Evolutionary conservation across 75 land plant genomes (phyloP).

Genomic region (Pinus albicaulis): DNA sequence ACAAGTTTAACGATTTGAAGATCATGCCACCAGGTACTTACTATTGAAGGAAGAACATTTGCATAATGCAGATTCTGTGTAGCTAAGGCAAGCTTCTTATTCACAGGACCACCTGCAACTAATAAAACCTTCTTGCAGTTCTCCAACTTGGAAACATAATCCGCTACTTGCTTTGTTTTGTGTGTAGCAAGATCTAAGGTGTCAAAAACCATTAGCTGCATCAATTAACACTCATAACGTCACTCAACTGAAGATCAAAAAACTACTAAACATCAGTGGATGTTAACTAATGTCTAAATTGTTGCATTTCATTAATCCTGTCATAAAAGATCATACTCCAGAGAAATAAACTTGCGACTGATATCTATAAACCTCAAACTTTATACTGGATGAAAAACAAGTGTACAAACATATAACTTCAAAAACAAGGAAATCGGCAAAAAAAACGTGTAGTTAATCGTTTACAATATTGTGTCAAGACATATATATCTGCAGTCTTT

Average conservation of each 20-base stretch:
- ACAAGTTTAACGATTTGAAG: background rate
- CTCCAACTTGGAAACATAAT: slow-evolving; percentile 58
- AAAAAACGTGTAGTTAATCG: too few species aligned
- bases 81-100: slow-evolving; percentile 61
- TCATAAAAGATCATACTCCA: too few species aligned
- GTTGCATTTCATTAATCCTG: background rate
- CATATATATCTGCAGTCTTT: too few species aligned
- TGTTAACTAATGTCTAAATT: background rate
- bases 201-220: slow-evolving; percentile 86
- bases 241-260: background rate
- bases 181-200: slow-evolving; percentile 62
- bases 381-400: background rate
- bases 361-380: background rate
- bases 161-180: slow-evolving; percentile 82
- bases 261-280: too few species aligned
- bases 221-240: background rate
- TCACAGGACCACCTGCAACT: slow-evolving; percentile 79
- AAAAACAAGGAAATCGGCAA: background rate
- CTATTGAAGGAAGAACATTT: slow-evolving; percentile 92
- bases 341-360: background rate
- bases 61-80: slow-evolving; percentile 82
- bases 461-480: too few species aligned
- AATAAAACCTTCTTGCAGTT: slow-evolving; percentile 75
- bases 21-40: slow-evolving; percentile 26
- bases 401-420: background rate